Conservation (phyloP, 1,139 yeast genomes). For the Suhomyces bolitotheri region DNA sequence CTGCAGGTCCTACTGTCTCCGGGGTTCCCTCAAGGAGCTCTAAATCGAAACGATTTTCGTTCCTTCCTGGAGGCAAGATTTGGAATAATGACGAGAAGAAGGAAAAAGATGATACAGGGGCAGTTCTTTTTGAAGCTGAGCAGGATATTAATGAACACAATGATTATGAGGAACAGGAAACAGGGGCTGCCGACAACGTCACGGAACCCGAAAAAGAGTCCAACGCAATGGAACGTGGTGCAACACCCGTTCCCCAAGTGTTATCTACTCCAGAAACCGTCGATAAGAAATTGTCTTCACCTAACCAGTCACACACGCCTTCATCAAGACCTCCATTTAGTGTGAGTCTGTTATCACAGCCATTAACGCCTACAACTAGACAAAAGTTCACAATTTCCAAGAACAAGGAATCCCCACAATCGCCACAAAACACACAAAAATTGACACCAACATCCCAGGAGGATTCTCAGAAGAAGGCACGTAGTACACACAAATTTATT, state of each 20-base stretch:
- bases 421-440: no score
- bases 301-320: no score
- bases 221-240: no score
- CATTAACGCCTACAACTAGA: conserved; percentile 4
- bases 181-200: no score
- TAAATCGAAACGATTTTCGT: conserved; percentile 12
- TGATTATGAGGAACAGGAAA: conserved; percentile 2
- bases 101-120: not conserved
- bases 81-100: conserved; percentile 3
- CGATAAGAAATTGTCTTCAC: not conserved
- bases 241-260: no score
- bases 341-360: no score
- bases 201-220: no score
- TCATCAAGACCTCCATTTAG: no score
- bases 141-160: not conserved
- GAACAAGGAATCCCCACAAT: not conserved
- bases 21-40: not conserved
- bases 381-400: not conserved
- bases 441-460: no score
- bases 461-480: no score
- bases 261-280: no score
- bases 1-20: not conserved
- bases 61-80: conserved; percentile 11
- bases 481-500: conserved; percentile 7
- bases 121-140: conserved; percentile 1